Conservation (phyloP, 495 filamentous ascomycete genomes). For the Talaromyces wortmannii region DNA sequence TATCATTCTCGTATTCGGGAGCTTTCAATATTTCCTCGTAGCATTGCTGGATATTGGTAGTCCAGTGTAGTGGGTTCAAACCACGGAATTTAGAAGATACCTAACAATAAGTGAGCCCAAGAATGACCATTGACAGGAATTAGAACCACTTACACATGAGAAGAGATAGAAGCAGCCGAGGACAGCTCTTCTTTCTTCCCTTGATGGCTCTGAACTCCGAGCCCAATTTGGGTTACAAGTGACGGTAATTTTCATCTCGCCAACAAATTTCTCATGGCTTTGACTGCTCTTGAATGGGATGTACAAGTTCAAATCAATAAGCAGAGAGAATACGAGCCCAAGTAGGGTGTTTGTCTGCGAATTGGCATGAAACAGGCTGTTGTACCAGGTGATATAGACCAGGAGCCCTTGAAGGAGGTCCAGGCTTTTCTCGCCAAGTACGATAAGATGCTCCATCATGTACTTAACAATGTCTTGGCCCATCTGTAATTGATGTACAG, state of each 20-base stretch:
- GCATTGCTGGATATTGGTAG: constrained; percentile 3
- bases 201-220: constrained; percentile 3
- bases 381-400: constrained; percentile 9
- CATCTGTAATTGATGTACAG: constrained; percentile 3
- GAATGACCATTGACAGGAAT: neutral
- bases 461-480: constrained; percentile 1
- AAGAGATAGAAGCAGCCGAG: constrained; percentile 4
- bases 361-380: constrained; percentile 1
- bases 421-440: constrained; percentile 4
- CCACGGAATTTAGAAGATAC: constrained; percentile 1
- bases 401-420: constrained; percentile 8
- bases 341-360: neutral
- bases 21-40: constrained; percentile 1
- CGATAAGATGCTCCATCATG: constrained; percentile 2
- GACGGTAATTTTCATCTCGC: constrained; percentile 4
- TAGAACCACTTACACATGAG: neutral
- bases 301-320: constrained; percentile 4
- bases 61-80: constrained; percentile 2
- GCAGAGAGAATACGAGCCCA: constrained; percentile 1
- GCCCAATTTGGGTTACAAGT: constrained; percentile 3
- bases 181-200: constrained; percentile 3
- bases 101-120: constrained; percentile 1
- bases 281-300: constrained; percentile 3
- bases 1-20: constrained; percentile 1
- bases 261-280: constrained; percentile 1